phyloP scores from a whole-genome alignment of 1,139 yeast species.

The Candida pseudoviswanathii region DNA sequence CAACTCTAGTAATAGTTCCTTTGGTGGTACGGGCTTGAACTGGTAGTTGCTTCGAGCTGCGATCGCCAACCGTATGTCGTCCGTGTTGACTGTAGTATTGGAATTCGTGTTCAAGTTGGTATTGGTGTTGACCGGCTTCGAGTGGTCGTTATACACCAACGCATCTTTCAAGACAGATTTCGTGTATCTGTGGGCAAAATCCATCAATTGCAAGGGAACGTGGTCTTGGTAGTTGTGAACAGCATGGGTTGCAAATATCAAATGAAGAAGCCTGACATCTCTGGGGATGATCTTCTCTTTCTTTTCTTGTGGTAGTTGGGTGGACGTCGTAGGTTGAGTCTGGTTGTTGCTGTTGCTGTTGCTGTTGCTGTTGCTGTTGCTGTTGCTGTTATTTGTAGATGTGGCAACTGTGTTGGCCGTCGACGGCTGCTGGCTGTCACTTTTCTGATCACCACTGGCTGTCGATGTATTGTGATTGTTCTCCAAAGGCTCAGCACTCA shows the following conservation, averaged over 20 bases:
- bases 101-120: slow-evolving; percentile 37
- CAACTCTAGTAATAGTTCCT: slow-evolving; percentile 83
- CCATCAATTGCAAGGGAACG: slow-evolving; percentile 94
- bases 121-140: slow-evolving; percentile 43
- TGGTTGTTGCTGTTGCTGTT: slow-evolving; percentile 4
- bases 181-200: slow-evolving; percentile 91
- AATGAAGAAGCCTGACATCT: slow-evolving; percentile 86
- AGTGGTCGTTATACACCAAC: slow-evolving; percentile 81
- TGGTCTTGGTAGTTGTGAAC: slow-evolving; percentile 92
- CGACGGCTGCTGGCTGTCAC: background rate
- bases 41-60: slow-evolving; percentile 93
- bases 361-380: slow-evolving; percentile 1
- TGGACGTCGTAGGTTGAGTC: background rate
- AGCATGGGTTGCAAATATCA: slow-evolving; percentile 91
- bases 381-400: background rate
- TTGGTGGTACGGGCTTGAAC: slow-evolving; percentile 94
- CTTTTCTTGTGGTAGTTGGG: slow-evolving; percentile 14
- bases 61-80: slow-evolving; percentile 88
- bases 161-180: slow-evolving; percentile 88
- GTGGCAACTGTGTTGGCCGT: slow-evolving; percentile 2
- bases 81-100: slow-evolving; percentile 66
- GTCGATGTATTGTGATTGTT: background rate
- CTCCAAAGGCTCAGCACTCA: slow-evolving; percentile 7
- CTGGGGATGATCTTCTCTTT: slow-evolving; percentile 58
- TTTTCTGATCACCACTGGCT: background rate